Conservation (phyloP, 1,284 basidiomycete species). For the Irpex sp. region DNA sequence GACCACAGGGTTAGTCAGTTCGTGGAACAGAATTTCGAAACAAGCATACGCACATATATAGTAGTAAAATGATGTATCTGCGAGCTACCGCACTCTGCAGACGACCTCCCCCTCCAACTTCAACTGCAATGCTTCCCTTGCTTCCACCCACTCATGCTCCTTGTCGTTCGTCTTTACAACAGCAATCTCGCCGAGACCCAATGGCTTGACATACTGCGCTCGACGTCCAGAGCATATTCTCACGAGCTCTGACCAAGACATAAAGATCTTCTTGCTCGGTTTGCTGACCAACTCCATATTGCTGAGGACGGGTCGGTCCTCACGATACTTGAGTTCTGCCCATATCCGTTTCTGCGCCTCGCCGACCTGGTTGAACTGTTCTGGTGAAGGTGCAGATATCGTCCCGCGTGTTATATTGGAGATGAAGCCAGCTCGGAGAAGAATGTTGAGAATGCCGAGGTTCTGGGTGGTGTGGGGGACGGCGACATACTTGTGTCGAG, state of each 20-base stretch:
- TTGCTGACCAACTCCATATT: slow-evolving; percentile 81
- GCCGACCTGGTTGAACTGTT: slow-evolving; percentile 60
- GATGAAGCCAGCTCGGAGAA: slow-evolving; percentile 89
- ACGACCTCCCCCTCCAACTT: slow-evolving; percentile 78
- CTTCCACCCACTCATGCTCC: slow-evolving; percentile 80
- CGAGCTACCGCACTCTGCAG: slow-evolving; percentile 61
- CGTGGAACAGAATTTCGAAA: background rate
- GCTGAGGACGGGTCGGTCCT: slow-evolving; percentile 84
- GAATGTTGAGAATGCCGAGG: slow-evolving; percentile 85
- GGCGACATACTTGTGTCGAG: slow-evolving; percentile 78
- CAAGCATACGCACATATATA: background rate
- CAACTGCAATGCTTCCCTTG: slow-evolving; percentile 73
- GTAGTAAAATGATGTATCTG: background rate
- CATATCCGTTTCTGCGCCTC: slow-evolving; percentile 82
- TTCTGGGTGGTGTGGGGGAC: slow-evolving; percentile 87
- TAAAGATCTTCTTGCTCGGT: slow-evolving; percentile 80
- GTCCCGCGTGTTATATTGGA: slow-evolving; percentile 87
- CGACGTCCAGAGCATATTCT: slow-evolving; percentile 80
- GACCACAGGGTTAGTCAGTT: background rate
- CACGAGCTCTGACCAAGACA: slow-evolving; percentile 79
- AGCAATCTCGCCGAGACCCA: slow-evolving; percentile 70
- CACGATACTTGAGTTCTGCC: slow-evolving; percentile 91
- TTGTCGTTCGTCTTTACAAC: slow-evolving; percentile 60
- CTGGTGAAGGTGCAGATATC: slow-evolving; percentile 68
- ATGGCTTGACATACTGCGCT: slow-evolving; percentile 77